Percentiles rank a stretch among this genome's conserved stretches.
Evolutionary conservation across 1,284 basidiomycete genomes (phyloP).

Genomic region (Tilletia caries): DNA sequence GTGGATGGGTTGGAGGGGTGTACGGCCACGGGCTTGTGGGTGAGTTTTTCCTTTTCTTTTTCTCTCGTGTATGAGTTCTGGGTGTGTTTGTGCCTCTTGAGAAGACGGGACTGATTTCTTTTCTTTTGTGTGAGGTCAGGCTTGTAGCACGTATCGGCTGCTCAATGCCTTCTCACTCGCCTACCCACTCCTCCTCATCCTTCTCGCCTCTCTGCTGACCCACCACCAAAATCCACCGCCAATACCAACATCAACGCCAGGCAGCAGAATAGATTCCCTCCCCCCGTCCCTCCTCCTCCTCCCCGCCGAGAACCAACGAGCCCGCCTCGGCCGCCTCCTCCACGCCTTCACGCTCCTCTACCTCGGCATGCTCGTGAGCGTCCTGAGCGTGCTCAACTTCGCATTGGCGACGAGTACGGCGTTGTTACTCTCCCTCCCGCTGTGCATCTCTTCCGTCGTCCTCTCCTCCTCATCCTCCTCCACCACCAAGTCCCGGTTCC

Average conservation of each 20-base stretch:
- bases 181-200: background rate
- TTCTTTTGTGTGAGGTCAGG: background rate
- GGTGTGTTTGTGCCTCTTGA: too few relatives aligned
- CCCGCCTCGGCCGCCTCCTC: slow-evolving; percentile 27
- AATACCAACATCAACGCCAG: background rate
- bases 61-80: too few relatives aligned
- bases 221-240: too few relatives aligned
- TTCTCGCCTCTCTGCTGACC: background rate
- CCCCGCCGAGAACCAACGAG: background rate
- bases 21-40: background rate
- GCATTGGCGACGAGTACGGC: slow-evolving; percentile 31
- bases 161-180: background rate
- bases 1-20: background rate
- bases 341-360: slow-evolving; percentile 40
- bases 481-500: too few relatives aligned
- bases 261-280: too few relatives aligned
- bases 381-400: slow-evolving; percentile 42
- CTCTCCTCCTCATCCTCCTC: background rate
- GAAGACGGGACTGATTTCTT: background rate
- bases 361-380: slow-evolving; percentile 37
- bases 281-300: background rate
- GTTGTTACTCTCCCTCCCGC: slow-evolving; percentile 15
- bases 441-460: slow-evolving; percentile 12
- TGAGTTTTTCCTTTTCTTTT: background rate
- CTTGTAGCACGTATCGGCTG: background rate